Base-by-base conservation (phyloP, 192 early-diverging fungal species). In the Coemansia umbellata region DNA sequence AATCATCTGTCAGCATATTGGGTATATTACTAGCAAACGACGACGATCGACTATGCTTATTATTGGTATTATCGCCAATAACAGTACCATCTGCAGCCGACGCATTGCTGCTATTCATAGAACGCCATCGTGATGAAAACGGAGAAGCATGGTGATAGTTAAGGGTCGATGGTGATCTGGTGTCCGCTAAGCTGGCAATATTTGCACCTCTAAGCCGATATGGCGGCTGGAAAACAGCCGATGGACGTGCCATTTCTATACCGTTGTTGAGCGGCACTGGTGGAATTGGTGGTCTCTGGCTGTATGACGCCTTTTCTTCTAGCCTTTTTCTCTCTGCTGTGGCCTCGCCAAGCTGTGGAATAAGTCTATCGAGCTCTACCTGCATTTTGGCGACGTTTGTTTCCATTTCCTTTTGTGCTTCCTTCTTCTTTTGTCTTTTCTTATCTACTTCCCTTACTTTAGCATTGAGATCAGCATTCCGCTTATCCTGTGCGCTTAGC, bases 401-500 rank as follows among this genome's bases (percentile, higher is more conserved):
- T 14, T 43, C 26, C 15, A 45, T 35, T 51, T 56, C 52, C 8
- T 32, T 40, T 22, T 53, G 70, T 19, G 9, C 22, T 8, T 61
- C 51, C 31, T 50, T 27, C 43, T 58, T 49, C 31, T 58, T 58
- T 14, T 52, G 49, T 26, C 42, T 32, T 19, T 36, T 61, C 28
- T 39, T 40, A 31, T 41, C 10, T 13, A 37, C 49, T 17, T 51
- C 49, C 33, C 59, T 62, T n/a, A 74, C 32, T 24, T 57, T 37
- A 8, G 30, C 3, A 30, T 62, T 59, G 17, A 74, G 50, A 0
- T 41, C 55, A 0, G 57, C 39, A 14, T 66, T 66, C 18, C 36
- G 42, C 37, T 62, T 62, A 41, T 74, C 70, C 40, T 66, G 70
- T 2, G 33, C 50, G 8, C 55, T 39, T 14, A 66, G 31, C n/a